phyloP scores from a whole-genome alignment of 176 grass and related monocot species.

The Melocanna baccifera region DNA sequence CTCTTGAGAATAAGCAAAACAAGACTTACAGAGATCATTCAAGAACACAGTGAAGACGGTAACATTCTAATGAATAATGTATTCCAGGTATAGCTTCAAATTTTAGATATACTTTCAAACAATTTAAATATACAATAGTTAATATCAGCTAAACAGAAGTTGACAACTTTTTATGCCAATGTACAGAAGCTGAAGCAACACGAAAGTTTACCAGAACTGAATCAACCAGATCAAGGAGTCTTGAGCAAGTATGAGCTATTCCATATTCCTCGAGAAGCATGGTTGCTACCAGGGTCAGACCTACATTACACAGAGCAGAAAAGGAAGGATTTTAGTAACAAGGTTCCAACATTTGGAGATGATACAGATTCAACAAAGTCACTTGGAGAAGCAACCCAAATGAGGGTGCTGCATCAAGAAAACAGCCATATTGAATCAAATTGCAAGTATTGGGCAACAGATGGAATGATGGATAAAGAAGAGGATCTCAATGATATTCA shows the following conservation, averaged over 20 bases:
- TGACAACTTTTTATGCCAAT: conserved; percentile 14
- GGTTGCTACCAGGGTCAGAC: conserved; percentile 6
- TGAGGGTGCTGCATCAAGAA: background rate
- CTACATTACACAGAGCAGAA: conserved; percentile 20
- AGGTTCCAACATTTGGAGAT: conserved; percentile 15
- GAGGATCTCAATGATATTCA: conserved; percentile 2
- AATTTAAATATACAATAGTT: background rate
- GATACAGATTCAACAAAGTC: conserved; percentile 28
- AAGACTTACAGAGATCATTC: conserved; percentile 62
- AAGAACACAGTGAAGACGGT: conserved; percentile 61
- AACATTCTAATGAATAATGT: conserved; percentile 71
- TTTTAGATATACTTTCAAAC: background rate
- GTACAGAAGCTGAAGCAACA: conserved; percentile 44
- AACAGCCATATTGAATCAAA: conserved; percentile 15
- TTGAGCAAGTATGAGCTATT: conserved; percentile 34
- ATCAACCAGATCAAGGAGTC: conserved; percentile 27
- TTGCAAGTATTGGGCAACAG: background rate
- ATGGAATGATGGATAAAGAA: conserved; percentile 9
- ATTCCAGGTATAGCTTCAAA: conserved; percentile 59
- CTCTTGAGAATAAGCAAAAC: conserved; percentile 71
- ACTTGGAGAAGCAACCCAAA: conserved; percentile 4
- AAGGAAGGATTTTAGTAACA: background rate
- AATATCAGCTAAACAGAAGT: conserved; percentile 11
- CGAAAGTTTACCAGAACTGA: conserved; percentile 42
- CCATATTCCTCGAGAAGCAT: conserved; percentile 31